Conservation (phyloP, 1,284 basidiomycete genomes). For the Leucoagaricus sp. region DNA sequence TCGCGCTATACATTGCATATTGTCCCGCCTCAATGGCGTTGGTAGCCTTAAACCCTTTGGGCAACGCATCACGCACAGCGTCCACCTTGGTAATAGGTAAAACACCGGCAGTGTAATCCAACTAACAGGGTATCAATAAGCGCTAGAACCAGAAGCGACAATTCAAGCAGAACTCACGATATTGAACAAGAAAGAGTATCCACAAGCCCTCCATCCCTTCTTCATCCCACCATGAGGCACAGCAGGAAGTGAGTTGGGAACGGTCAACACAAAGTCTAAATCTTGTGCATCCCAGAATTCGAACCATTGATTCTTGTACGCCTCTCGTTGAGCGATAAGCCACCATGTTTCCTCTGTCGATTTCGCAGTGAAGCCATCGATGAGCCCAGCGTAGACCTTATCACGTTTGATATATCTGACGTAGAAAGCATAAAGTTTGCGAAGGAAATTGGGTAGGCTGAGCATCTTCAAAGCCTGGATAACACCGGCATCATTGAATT, state of each 20-base stretch:
- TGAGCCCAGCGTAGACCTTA: conserved; percentile 48
- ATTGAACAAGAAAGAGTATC: conserved; percentile 54
- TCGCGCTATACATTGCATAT: conserved; percentile 58
- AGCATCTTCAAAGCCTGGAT: conserved; percentile 34
- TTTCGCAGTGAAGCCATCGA: conserved; percentile 55
- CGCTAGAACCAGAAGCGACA: background rate
- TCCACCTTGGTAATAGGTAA: conserved; percentile 75
- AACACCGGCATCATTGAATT: conserved; percentile 48
- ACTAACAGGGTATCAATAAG: conserved; percentile 32
- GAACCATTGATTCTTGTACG: conserved; percentile 51
- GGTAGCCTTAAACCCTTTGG: conserved; percentile 35
- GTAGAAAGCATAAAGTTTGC: conserved; percentile 44
- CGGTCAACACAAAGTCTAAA: conserved; percentile 70
- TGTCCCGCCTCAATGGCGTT: conserved; percentile 40
- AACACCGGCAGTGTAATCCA: conserved; percentile 74
- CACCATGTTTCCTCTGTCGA: conserved; percentile 54
- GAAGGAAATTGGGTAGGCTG: conserved; percentile 43
- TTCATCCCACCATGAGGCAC: conserved; percentile 57
- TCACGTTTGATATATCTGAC: conserved; percentile 49
- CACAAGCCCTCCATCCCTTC: conserved; percentile 49
- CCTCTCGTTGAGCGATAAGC: conserved; percentile 54
- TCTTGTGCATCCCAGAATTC: conserved; percentile 57
- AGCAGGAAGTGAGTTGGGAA: conserved; percentile 65
- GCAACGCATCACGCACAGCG: conserved; percentile 47
- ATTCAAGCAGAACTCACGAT: conserved; percentile 41